A percentile compares a stretch with the other conserved stretches of the same genome.
These are phyloP conservation scores for Tolypocladium inflatum DNA, from an alignment of 2,329 filamentous ascomycete genomes.

Conservation along the genomic window DNA sequence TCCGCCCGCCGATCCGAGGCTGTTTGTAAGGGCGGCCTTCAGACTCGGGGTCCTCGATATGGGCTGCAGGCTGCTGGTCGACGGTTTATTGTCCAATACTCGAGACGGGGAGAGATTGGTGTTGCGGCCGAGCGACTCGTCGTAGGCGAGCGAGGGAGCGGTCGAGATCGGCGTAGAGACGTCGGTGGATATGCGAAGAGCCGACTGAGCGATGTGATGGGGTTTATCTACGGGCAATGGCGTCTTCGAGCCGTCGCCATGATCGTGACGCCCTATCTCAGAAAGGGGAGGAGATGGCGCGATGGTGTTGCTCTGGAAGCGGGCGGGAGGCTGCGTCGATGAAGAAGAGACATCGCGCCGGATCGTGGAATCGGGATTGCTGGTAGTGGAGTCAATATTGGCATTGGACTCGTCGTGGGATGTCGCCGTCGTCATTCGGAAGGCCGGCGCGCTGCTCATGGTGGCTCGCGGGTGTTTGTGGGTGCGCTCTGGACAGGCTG, in stretches of 20 bases:
- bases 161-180: constrained; percentile 9
- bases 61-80: constrained; percentile 30
- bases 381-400: not conserved
- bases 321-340: constrained; percentile 10
- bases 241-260: constrained; percentile 4
- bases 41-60: constrained; percentile 52
- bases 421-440: constrained; percentile 16
- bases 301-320: constrained; percentile 18
- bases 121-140: constrained; percentile 27
- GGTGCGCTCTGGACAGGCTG: not conserved
- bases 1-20: constrained; percentile 40
- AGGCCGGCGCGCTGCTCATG: constrained; percentile 20
- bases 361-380: not conserved
- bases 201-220: constrained; percentile 8
- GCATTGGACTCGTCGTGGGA: constrained; percentile 9
- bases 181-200: constrained; percentile 30
- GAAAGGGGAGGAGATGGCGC: constrained; percentile 23
- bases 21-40: constrained; percentile 43
- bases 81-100: constrained; percentile 17
- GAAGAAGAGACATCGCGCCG: constrained; percentile 5
- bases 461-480: constrained; percentile 10
- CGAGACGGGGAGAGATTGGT: constrained; percentile 19
- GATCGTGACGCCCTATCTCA: not conserved
- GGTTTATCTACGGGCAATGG: not conserved
- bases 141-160: constrained; percentile 12